Evolutionary conservation across 2,329 filamentous ascomycete genomes (phyloP), one percentile per base, ranked within the genome.

Genomic region (Juglanconis sp.): DNA sequence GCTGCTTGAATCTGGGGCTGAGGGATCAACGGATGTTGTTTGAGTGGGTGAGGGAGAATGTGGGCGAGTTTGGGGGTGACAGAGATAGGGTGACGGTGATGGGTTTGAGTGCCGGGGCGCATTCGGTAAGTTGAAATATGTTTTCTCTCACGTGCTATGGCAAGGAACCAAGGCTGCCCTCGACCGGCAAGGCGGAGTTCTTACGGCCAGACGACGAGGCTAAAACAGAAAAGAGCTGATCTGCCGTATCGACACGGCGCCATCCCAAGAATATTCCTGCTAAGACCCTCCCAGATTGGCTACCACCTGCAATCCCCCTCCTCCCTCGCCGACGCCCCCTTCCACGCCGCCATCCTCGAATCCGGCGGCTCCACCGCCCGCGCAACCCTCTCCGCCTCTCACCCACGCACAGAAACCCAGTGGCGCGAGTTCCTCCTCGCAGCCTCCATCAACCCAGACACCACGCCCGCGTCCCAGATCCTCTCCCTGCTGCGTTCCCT

Each of bases 1-100:
- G 84, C 0, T 65, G 83, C 44, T 73, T 87, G 56, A 92, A 91
- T 66, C 71, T 87, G 24, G 88, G 88, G 1, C 72, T 90, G 62
- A 77, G 79, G 64, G 87, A 90, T 67, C 86, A 89, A 71, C 77
- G 81, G 61, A 67, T 81, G 13, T 76, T 84, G 11, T 74, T 89
- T 30, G 72, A 78, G 59, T 90, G 87, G 87, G 80, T 89, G 32
- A 76, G 77, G 63, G 74, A 80, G 32, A 88, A 88, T 70, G 82
- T 87, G 57, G 78, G 70, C 5, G 73, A 71, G 4, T 87, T 89
- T 71, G 86, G 86, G 0, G 87, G 86, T 2, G 81, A 89, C 66
- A 75, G 75, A 2, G 71, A 73, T 9, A 80, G 83, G 61, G 78
- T 89, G 32, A 88, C 85, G 2, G 68, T 87, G 55, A 84, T 85